phyloP scores from a whole-genome alignment of 1,284 basidiomycete species.

The Marasmius tenuissimus region DNA sequence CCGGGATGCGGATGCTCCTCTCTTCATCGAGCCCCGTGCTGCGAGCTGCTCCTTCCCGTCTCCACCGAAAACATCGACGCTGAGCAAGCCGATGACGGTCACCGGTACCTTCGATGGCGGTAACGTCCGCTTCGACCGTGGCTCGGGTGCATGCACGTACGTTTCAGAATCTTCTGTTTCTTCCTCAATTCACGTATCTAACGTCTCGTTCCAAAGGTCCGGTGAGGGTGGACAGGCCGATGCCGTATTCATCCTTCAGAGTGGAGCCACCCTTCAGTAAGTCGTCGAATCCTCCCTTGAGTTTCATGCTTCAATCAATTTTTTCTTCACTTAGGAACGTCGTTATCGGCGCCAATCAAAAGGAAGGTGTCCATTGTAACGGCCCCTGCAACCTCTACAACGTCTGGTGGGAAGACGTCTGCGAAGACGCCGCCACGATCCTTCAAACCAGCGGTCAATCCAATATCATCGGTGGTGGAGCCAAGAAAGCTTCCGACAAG shows the following conservation, averaged over 20 bases:
- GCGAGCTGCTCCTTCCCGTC: constrained; percentile 16
- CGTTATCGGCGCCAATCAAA: constrained; percentile 17
- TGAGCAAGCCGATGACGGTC: constrained; percentile 14
- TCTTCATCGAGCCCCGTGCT: constrained; percentile 4
- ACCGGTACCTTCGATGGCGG: constrained; percentile 14
- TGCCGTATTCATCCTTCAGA: constrained; percentile 13
- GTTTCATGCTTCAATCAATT: background rate
- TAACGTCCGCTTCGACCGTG: constrained; percentile 17
- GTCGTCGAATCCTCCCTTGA: background rate
- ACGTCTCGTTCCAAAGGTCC: background rate
- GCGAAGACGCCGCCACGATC: constrained; percentile 17
- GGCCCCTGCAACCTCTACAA: constrained; percentile 16
- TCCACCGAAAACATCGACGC: constrained; percentile 14
- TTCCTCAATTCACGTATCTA: background rate
- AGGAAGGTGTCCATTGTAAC: constrained; percentile 16
- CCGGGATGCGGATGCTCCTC: background rate
- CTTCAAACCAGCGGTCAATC: constrained; percentile 12
- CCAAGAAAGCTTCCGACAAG: constrained; percentile 17
- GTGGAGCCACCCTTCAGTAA: constrained; percentile 10
- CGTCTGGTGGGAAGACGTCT: constrained; percentile 19
- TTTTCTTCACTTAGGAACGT: constrained; percentile 7
- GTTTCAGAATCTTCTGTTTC: no score
- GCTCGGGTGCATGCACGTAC: constrained; percentile 9
- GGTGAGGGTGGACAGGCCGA: background rate
- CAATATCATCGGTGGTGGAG: constrained; percentile 12